Conservation (phyloP, 345 rosid genomes). For the Acer yangbiense region DNA sequence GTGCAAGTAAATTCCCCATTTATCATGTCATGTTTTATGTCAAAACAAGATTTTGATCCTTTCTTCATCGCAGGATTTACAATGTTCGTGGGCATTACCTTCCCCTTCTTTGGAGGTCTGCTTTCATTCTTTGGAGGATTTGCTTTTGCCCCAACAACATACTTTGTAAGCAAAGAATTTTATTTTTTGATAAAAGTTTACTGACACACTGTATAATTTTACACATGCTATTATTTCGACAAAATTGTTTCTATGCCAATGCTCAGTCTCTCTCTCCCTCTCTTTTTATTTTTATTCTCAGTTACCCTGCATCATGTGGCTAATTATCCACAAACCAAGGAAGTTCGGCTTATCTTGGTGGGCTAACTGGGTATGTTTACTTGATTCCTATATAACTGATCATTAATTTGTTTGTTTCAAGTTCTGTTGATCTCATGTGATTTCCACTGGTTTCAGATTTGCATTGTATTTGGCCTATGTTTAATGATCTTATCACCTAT, state of each 20-base stretch:
- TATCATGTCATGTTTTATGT: background rate
- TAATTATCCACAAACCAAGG: conserved; percentile 54
- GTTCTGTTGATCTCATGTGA: conserved; percentile 4
- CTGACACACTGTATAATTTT: background rate
- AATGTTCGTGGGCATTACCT: conserved; percentile 67
- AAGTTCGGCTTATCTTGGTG: conserved; percentile 68
- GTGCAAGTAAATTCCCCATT: conserved; percentile 18
- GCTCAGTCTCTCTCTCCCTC: background rate
- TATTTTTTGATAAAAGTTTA: background rate
- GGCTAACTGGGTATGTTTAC: conserved; percentile 62
- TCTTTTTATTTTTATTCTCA: conserved; percentile 18
- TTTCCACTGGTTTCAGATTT: conserved; percentile 48
- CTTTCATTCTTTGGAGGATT: conserved; percentile 77
- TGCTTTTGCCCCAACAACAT: conserved; percentile 83
- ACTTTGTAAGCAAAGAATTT: conserved; percentile 49
- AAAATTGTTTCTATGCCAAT: background rate
- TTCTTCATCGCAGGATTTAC: conserved; percentile 47
- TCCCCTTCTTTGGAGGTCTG: conserved; percentile 77
- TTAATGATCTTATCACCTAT: conserved; percentile 76
- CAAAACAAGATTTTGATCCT: background rate
- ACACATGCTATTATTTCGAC: background rate
- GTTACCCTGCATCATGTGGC: conserved; percentile 81
- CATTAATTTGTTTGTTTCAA: conserved; percentile 4
- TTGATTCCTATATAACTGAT: background rate
- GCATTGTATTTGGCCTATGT: conserved; percentile 61